Evolutionary conservation across 1,284 basidiomycete genomes (phyloP), one percentile per base, ranked within the genome.

Genomic region (Rhizoctonia solani): DNA sequence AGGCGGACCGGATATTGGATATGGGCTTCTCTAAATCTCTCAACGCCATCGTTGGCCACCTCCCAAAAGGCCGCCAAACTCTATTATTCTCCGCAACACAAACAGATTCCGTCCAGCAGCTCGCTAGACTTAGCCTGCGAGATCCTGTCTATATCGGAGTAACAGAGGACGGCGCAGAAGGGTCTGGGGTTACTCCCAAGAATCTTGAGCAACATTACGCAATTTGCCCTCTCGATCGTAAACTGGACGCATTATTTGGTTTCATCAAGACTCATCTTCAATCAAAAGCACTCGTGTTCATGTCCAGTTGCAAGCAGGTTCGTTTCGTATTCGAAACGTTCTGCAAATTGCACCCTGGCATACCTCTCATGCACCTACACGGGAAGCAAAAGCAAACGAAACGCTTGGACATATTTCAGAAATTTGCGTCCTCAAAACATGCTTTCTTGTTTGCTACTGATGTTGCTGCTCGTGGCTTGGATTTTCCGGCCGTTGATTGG

Each of bases 401-500:
- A 55, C 86, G 97, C 46, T 79, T 98, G 67, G 81, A 84, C 56
- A 90, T 90, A 77, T 96, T 93, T 76, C 82, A 86, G 70, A 87
- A 87, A 63, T 98, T 95, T 78, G 89, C 88, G 1, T 80, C 85
- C 0, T 87, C 87, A 63, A 87, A 88, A 71, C 86, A 92, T 69
- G 89, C 92, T 0, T 85, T 95, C 4, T 81, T 97, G 37, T 89
- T 98, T 74, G 93, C 94, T 34, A 99, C 96, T n/a, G 96, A 99
- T 76, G 91, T 99, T 72, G 96, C 97, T 27, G 95, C 96, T 1
- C 87, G 97, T 67, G 96, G 96, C 13, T 83, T 99, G 68, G 97
- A 99, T 78, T 99, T 99, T 76, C 95, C 97, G 2, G 86, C 92
- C 0, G 89, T 99, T 27, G 93, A 98, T 77, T 99, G 97, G 96